These are phyloP conservation scores for Euphorbia peplus DNA, from an alignment of 345 rosid species.

Conservation along the genomic window DNA sequence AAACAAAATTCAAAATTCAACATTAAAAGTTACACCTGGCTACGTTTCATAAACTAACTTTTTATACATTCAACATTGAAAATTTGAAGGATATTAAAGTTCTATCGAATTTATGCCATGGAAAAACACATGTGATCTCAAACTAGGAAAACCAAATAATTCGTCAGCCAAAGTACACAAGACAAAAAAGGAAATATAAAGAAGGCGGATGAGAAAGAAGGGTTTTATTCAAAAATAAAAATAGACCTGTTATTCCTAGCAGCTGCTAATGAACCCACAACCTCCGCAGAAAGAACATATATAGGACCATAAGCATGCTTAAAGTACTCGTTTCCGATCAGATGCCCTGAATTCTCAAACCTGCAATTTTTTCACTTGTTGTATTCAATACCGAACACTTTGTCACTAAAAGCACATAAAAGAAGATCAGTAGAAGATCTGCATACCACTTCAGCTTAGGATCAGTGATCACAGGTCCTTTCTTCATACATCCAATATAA, in stretches of 20 bases:
- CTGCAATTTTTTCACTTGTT: conserved; percentile 29
- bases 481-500: conserved; percentile 88
- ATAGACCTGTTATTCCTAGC: conserved; percentile 68
- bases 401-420: neutral
- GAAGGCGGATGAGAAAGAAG: neutral
- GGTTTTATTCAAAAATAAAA: conserved; percentile 5
- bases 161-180: neutral
- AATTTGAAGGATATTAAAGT: neutral
- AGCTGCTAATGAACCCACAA: conserved; percentile 65
- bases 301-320: conserved; percentile 83
- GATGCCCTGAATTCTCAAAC: conserved; percentile 73
- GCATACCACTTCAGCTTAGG: conserved; percentile 69
- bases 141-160: neutral
- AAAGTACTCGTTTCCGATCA: conserved; percentile 77
- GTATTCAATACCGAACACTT: neutral
- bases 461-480: conserved; percentile 79
- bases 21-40: neutral
- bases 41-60: neutral
- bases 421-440: neutral
- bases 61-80: conserved; percentile 2
- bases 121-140: neutral
- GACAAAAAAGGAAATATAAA: neutral
- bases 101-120: too few relatives aligned
- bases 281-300: conserved; percentile 63
- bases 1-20: neutral